These are phyloP conservation scores for Alternaria rosae DNA, from an alignment of 2,329 filamentous ascomycete genomes.

Conservation along the genomic window DNA sequence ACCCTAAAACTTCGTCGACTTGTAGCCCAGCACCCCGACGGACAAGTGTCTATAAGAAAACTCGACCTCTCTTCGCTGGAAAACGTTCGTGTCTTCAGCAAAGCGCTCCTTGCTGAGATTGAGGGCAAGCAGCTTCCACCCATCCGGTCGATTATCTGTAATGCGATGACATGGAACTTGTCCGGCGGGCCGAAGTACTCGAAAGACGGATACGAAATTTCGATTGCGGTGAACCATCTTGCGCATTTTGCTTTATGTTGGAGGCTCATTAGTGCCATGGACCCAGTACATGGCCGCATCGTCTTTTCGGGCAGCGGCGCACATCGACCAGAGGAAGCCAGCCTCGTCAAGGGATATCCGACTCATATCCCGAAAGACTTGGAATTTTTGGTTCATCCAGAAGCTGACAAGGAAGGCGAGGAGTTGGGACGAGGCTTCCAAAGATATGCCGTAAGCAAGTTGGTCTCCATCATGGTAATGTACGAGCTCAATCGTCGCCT, in stretches of 20 bases:
- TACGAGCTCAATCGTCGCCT: conserved; percentile 51
- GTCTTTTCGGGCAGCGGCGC: conserved; percentile 38
- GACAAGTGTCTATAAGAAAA: conserved; percentile 16
- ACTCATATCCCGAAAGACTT: conserved; percentile 45
- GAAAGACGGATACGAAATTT: conserved; percentile 27
- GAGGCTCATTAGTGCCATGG: conserved; percentile 21
- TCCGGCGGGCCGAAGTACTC: conserved; percentile 15
- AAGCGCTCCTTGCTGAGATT: conserved; percentile 16
- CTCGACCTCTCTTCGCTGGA: conserved; percentile 27
- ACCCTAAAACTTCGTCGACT: conserved; percentile 22
- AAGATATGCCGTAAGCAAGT: conserved; percentile 55
- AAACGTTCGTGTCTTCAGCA: conserved; percentile 19
- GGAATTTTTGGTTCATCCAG: conserved; percentile 48
- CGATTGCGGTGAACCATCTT: conserved; percentile 28
- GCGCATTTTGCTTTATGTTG: conserved; percentile 26
- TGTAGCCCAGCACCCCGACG: conserved; percentile 17
- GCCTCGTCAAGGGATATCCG: conserved; percentile 45
- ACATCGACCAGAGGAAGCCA: conserved; percentile 50
- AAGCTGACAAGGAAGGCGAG: conserved; percentile 38
- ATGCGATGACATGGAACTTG: conserved; percentile 32
- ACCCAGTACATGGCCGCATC: conserved; percentile 23
- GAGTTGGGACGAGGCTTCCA: conserved; percentile 53
- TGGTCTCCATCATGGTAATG: conserved; percentile 52
- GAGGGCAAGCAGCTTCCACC: conserved; percentile 8
- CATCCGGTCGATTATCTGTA: conserved; percentile 32